Conservation (phyloP, 2,329 filamentous ascomycete genomes). For the Gaeumannomyces sp. region DNA sequence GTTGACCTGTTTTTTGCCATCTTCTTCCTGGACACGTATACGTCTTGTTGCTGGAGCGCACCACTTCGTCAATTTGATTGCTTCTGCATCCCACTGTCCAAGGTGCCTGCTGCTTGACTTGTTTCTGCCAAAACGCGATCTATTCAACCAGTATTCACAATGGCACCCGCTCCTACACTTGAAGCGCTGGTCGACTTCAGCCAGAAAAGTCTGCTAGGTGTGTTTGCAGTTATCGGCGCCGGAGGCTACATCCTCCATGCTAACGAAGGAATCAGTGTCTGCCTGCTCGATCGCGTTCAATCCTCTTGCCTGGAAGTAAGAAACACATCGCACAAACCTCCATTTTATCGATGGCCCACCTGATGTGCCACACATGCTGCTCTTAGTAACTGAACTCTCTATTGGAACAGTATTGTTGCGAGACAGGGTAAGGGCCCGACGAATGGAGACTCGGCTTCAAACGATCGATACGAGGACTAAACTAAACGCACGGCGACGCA, state of each 20-base stretch:
- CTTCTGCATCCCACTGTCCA: neutral
- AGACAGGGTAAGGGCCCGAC: constrained; percentile 58
- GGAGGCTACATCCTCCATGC: neutral
- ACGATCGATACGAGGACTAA: neutral
- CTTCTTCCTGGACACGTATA: neutral
- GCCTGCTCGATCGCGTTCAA: constrained; percentile 84
- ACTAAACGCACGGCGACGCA: neutral
- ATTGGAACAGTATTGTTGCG: constrained; percentile 62
- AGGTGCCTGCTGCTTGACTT: neutral
- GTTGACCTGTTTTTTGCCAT: neutral
- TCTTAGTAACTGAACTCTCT: constrained; percentile 19
- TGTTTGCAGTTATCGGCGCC: constrained; percentile 24
- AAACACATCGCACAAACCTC: constrained; percentile 18
- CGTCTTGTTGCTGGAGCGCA: neutral
- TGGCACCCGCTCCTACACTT: constrained; percentile 12
- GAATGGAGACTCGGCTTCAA: neutral
- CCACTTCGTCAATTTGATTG: neutral
- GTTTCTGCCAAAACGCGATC: neutral
- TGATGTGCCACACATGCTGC: neutral
- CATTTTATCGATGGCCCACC: constrained; percentile 6
- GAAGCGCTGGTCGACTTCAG: constrained; percentile 51
- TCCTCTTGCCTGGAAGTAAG: constrained; percentile 99
- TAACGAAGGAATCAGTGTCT: constrained; percentile 54
- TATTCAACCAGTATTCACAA: constrained; percentile 5
- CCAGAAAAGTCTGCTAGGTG: constrained; percentile 62